Conservation (phyloP, 2,329 filamentous ascomycete species). For the Neopestalotiopsis sp. region DNA sequence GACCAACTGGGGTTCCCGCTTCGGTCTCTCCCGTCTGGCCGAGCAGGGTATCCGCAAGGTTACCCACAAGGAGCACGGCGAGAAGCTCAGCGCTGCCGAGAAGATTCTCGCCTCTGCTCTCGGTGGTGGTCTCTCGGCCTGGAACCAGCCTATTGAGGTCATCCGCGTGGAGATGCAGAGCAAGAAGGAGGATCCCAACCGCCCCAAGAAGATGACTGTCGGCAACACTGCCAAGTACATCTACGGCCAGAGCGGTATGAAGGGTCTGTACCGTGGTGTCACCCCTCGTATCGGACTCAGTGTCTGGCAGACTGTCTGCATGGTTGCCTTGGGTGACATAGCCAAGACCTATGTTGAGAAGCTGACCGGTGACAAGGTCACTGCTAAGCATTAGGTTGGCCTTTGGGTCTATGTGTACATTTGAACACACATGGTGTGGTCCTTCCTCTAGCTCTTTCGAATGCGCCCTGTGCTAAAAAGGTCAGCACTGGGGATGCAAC, state of each 20-base stretch:
- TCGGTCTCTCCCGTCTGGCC: slow-evolving; percentile 89
- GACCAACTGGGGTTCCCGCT: slow-evolving; percentile 98
- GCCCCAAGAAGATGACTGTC: slow-evolving; percentile 98
- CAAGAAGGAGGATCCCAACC: slow-evolving; percentile 96
- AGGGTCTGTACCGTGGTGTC: slow-evolving; percentile 94
- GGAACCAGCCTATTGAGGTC: slow-evolving; percentile 99
- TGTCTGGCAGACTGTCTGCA: slow-evolving; percentile 99
- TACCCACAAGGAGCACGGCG: slow-evolving; percentile 78
- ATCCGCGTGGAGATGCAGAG: slow-evolving; percentile 99
- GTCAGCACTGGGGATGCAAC: not conserved
- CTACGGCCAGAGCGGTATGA: slow-evolving; percentile 85
- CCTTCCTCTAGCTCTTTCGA: not conserved
- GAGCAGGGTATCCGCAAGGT: slow-evolving; percentile 83
- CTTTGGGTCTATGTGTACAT: slow-evolving; percentile 27
- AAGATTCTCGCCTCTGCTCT: slow-evolving; percentile 87
- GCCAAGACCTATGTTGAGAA: slow-evolving; percentile 72
- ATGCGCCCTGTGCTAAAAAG: not conserved
- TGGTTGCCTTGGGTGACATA: slow-evolving; percentile 99
- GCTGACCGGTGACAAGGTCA: slow-evolving; percentile 66
- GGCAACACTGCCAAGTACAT: slow-evolving; percentile 87
- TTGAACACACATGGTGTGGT: not conserved
- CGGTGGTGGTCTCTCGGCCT: slow-evolving; percentile 93
- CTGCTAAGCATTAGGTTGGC: slow-evolving; percentile 68
- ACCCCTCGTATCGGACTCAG: slow-evolving; percentile 91
- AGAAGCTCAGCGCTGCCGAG: slow-evolving; percentile 80